phyloP scores from a whole-genome alignment of 2,329 filamentous ascomycete species.

The Colletotrichum sublineola region DNA sequence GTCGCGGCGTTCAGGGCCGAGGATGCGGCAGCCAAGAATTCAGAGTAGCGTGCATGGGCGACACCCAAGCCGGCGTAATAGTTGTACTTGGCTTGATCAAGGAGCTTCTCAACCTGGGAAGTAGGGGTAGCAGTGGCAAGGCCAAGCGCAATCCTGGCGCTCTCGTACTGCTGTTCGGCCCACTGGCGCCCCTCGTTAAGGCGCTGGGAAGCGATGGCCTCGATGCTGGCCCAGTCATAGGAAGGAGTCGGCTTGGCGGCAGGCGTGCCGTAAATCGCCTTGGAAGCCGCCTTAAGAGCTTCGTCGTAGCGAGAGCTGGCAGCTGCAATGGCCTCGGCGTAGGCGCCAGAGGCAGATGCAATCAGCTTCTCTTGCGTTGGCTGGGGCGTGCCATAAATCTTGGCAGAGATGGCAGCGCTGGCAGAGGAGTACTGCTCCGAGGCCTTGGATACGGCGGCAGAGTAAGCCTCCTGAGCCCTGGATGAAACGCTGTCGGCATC shows the following conservation, averaged over 20 bases:
- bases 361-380: constrained; percentile 73
- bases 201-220: constrained; percentile 77
- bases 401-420: constrained; percentile 74
- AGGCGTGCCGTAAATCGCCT: constrained; percentile 62
- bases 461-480: constrained; percentile 71
- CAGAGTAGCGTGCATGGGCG: constrained; percentile 83
- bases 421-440: constrained; percentile 78
- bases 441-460: constrained; percentile 73
- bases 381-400: constrained; percentile 77
- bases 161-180: constrained; percentile 79
- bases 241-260: constrained; percentile 57
- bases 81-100: constrained; percentile 71
- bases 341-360: constrained; percentile 76
- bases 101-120: constrained; percentile 68
- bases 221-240: constrained; percentile 62
- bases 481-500: constrained; percentile 56
- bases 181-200: constrained; percentile 77
- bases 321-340: constrained; percentile 73
- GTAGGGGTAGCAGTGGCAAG: constrained; percentile 71
- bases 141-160: constrained; percentile 75
- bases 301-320: constrained; percentile 71
- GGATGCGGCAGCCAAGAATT: constrained; percentile 80
- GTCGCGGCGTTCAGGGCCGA: constrained; percentile 73
- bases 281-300: constrained; percentile 67
- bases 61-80: constrained; percentile 85